Evolutionary conservation across 2,329 filamentous ascomycete species (phyloP).

Genomic region (Aspergillus bombycis): DNA sequence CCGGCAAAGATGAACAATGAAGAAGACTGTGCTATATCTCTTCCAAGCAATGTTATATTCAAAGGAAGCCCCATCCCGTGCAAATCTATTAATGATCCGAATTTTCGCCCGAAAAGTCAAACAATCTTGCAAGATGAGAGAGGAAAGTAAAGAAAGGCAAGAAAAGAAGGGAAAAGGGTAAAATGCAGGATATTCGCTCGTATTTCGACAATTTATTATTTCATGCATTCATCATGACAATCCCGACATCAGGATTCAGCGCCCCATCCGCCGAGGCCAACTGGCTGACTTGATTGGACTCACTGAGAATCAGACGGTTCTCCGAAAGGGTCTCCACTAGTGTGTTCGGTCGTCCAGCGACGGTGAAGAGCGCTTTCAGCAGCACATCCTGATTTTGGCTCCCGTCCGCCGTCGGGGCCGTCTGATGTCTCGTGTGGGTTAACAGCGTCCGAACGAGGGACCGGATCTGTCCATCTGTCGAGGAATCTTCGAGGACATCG

Average conservation of each 20-base stretch:
- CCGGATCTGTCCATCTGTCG: constrained; percentile 37
- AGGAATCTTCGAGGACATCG: constrained; percentile 36
- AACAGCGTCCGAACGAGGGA: constrained; percentile 38
- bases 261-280: constrained; percentile 25
- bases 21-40: constrained; percentile 1
- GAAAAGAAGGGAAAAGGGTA: neutral
- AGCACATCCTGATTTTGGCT: constrained; percentile 30
- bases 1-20: neutral
- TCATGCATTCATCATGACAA: constrained; percentile 40
- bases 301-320: constrained; percentile 33
- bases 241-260: constrained; percentile 31
- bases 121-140: constrained; percentile 4
- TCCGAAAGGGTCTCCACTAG: constrained; percentile 38
- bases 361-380: constrained; percentile 42
- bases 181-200: constrained; percentile 3
- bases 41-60: constrained; percentile 21
- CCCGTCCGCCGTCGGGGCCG: constrained; percentile 18
- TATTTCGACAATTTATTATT: neutral
- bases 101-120: constrained; percentile 20
- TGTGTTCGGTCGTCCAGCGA: constrained; percentile 33
- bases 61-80: constrained; percentile 21
- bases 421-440: constrained; percentile 34
- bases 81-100: constrained; percentile 22
- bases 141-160: constrained; percentile 2
- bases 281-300: constrained; percentile 28